Conservation (phyloP, 169 alveolate species). For the Miamiensis avidus region DNA sequence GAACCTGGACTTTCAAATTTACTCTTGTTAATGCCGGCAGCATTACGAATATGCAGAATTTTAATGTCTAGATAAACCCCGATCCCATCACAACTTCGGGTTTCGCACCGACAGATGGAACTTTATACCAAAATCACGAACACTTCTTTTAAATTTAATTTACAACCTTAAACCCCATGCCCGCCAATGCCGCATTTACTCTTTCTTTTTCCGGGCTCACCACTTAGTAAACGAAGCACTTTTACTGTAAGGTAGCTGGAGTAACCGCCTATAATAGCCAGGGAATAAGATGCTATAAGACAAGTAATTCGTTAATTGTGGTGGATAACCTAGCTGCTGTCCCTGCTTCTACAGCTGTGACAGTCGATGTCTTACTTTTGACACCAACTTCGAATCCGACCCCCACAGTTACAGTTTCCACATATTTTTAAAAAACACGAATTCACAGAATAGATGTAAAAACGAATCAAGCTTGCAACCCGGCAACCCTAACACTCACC, state of each 20-base stretch:
- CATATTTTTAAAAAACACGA: not conserved
- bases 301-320: too few species aligned
- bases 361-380: too few species aligned
- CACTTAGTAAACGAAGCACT: not conserved
- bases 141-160: too few species aligned
- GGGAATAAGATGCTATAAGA: not conserved
- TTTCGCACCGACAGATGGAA: not conserved
- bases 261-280: not conserved
- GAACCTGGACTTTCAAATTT: not conserved
- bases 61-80: not conserved
- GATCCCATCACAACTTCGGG: not conserved
- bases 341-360: too few species aligned
- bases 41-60: not conserved
- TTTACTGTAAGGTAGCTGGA: not conserved
- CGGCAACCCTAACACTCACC: not conserved
- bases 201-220: not conserved
- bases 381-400: not conserved
- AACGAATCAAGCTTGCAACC: too few species aligned
- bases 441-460: too few species aligned
- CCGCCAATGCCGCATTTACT: not conserved
- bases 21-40: not conserved
- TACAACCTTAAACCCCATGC: not conserved
- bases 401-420: not conserved
- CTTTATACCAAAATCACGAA: not conserved
- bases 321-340: too few species aligned